Evolutionary conservation across 73 alveolate species (phyloP).

Genomic region (Tetrahymena borealis): DNA sequence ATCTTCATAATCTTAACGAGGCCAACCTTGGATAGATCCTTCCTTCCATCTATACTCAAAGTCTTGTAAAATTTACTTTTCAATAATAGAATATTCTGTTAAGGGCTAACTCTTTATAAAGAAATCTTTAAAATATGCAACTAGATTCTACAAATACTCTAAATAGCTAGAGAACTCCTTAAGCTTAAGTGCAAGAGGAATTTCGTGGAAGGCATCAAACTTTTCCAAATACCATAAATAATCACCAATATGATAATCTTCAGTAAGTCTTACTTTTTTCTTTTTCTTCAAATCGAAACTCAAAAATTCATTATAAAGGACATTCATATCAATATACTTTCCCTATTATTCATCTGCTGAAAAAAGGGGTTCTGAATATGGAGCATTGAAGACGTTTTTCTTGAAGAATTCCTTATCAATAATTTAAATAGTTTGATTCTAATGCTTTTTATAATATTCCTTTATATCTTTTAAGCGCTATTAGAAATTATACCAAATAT

Average conservation of each 20-base stretch:
- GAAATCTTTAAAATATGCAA: slow-evolving; percentile 47
- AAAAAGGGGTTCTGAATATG: slow-evolving; percentile 41
- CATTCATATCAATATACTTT: slow-evolving; percentile 62
- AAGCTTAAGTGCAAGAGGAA: slow-evolving; percentile 58
- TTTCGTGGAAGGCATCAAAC: slow-evolving; percentile 60
- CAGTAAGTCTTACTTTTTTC: slow-evolving; percentile 43
- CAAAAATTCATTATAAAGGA: slow-evolving; percentile 37
- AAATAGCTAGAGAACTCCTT: slow-evolving; percentile 24
- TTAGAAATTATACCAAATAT: slow-evolving; percentile 90
- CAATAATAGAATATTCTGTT: slow-evolving; percentile 40
- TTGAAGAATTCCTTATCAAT: slow-evolving; percentile 53
- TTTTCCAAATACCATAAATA: slow-evolving; percentile 68
- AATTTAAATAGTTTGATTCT: slow-evolving; percentile 34
- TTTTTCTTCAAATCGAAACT: slow-evolving; percentile 43
- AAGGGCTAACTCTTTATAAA: slow-evolving; percentile 60
- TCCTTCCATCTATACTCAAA: slow-evolving; percentile 63
- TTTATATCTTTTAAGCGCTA: slow-evolving; percentile 83
- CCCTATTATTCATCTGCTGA: slow-evolving; percentile 74
- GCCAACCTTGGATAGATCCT: slow-evolving; percentile 56
- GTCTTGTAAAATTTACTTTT: slow-evolving; percentile 18
- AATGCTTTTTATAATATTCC: slow-evolving; percentile 60
- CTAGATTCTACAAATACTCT: slow-evolving; percentile 50
- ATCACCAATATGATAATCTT: slow-evolving; percentile 51
- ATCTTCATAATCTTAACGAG: slow-evolving; percentile 23
- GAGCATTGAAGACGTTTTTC: slow-evolving; percentile 25